Base-by-base conservation (phyloP, 1,284 basidiomycete species). In the Athelia sp. region DNA sequence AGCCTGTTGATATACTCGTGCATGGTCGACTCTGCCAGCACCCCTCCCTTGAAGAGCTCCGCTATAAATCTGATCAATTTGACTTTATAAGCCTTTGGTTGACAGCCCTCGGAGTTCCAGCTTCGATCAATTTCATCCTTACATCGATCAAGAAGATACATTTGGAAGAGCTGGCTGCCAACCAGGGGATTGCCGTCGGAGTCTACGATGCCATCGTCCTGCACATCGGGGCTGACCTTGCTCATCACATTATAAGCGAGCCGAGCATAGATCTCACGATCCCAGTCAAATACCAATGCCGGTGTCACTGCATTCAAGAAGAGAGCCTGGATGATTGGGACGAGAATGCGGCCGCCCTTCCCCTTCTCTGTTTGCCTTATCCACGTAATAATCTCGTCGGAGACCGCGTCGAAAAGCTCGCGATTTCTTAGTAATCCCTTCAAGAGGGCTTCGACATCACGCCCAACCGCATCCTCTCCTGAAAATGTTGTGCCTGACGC, bases 361-460 rank as follows among this genome's bases (percentile, higher is more conserved):
- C 98, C 95, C 58, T 86, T 80, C 69, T 87, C 84, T 6, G 90
- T 93, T 73, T 85, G 93, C 80, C 98, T 97, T 42, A 93, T 95
- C 90, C 90, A 98, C 17, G 79, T 73, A 56, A 98, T 87, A 62
- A 98, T 93, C 69, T 97, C 92, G 61, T 87, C 81, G 4, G 90
- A 95, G 61, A 98, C 97, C 6, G 90, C 87, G 59, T 96, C 93
- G 76, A 98, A 98, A 65, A 90, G 93, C 75, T 98, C 26, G 6
- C n/a, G n/a, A n/a, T n/a, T 93, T 80, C 95, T 87, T 1, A 94
- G 96, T 44, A 98, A 82, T 75, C 96, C 98, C 81, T 98, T 98
- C 62, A 99, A 86, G 54, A 98, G 70, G 47, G 75, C 76, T 71
- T 93, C 95, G 74, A 98, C 94, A 73, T 97, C 98, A 52, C 93